These are phyloP conservation scores for Globisporangium irregulare DNA, from an alignment of 352 stramenopile species.

Conservation along the genomic window DNA sequence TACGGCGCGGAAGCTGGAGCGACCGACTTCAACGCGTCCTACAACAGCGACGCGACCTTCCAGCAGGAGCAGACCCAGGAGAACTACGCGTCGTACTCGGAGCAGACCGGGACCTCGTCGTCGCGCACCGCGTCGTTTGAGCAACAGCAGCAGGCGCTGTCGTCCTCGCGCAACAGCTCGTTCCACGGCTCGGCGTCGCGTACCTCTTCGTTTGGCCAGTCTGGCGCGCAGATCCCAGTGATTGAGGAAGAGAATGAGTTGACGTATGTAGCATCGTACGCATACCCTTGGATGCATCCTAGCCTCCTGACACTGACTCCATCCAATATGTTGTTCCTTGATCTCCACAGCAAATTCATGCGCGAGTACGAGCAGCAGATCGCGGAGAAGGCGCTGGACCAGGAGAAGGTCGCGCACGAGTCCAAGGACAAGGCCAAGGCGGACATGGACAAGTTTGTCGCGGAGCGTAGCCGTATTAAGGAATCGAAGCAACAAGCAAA, in stretches of 20 bases:
- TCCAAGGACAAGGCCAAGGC: conserved; percentile 68
- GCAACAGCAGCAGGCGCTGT: conserved; percentile 14
- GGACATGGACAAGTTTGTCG: conserved; percentile 79
- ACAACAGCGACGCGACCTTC: conserved; percentile 11
- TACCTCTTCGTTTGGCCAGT: conserved; percentile 20
- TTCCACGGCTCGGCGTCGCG: conserved; percentile 17
- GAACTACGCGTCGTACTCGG: conserved; percentile 19
- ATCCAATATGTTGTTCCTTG: conserved; percentile 4
- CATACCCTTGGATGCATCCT: not conserved
- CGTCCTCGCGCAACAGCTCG: conserved; percentile 25
- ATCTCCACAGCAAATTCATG: conserved; percentile 61
- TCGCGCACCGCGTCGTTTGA: conserved; percentile 20
- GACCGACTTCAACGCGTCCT: conserved; percentile 24
- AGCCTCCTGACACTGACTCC: not conserved
- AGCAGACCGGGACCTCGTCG: conserved; percentile 10
- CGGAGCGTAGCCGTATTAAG: conserved; percentile 81
- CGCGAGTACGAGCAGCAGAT: conserved; percentile 67
- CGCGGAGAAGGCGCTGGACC: conserved; percentile 57
- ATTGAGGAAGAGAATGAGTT: conserved; percentile 74
- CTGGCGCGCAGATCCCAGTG: conserved; percentile 29
- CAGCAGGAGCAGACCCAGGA: conserved; percentile 21
- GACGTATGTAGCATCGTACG: conserved; percentile 39
- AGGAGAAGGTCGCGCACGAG: conserved; percentile 70
- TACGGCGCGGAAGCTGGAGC: conserved; percentile 13
- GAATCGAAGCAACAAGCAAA: conserved; percentile 92